Evolutionary conservation across 2,329 filamentous ascomycete genomes (phyloP).

Genomic region (Penicillium sp.): DNA sequence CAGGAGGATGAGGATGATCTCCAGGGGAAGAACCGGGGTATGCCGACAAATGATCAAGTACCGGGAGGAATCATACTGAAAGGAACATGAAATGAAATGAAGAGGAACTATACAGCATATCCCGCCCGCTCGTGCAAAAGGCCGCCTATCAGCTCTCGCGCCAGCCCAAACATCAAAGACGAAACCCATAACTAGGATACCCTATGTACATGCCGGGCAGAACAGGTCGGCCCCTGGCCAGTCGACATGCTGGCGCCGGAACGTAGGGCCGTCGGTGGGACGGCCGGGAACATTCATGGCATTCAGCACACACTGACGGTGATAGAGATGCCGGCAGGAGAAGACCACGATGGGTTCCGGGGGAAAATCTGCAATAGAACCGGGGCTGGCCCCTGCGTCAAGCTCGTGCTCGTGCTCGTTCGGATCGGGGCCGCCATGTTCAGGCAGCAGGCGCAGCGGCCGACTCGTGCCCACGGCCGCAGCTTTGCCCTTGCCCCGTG

Average conservation of each 20-base stretch:
- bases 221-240: slow-evolving; percentile 29
- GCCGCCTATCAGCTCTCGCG: too few species aligned
- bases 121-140: too few species aligned
- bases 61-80: too few species aligned
- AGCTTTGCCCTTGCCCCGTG: slow-evolving; percentile 42
- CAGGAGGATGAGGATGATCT: too few species aligned
- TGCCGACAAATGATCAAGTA: too few species aligned
- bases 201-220: slow-evolving; percentile 42
- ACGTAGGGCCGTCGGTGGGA: slow-evolving; percentile 14
- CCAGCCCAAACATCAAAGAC: too few species aligned
- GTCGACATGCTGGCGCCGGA: slow-evolving; percentile 24
- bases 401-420: slow-evolving; percentile 1
- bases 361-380: neutral
- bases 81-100: neutral
- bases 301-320: slow-evolving; percentile 45
- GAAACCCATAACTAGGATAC: too few species aligned
- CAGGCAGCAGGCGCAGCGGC: neutral
- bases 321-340: slow-evolving; percentile 50
- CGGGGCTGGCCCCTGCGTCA: slow-evolving; percentile 1
- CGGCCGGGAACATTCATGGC: slow-evolving; percentile 13
- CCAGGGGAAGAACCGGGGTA: too few species aligned
- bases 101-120: too few species aligned
- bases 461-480: slow-evolving; percentile 27
- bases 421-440: neutral
- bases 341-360: slow-evolving; percentile 44